phyloP scores from a whole-genome alignment of 148 eudicot genomes.

The Limonium bicolor region DNA sequence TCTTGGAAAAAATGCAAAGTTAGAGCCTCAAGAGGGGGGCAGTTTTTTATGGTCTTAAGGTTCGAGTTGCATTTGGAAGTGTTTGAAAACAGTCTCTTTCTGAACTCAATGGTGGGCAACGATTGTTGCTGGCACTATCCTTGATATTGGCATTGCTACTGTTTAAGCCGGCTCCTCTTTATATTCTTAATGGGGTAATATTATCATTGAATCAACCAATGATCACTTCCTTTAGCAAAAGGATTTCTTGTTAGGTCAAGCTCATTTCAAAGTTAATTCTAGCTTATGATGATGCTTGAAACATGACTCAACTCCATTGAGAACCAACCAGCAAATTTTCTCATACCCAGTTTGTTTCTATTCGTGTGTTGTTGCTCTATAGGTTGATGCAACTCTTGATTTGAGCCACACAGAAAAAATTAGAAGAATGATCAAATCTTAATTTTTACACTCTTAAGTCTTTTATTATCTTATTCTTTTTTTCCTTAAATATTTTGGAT shows the following conservation, averaged over 20 bases:
- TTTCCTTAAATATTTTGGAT: too few relatives aligned
- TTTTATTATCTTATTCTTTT: background rate
- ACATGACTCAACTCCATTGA: too few relatives aligned
- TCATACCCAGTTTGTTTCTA: too few relatives aligned
- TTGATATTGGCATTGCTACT: too few relatives aligned
- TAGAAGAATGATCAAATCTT: constrained; percentile 88
- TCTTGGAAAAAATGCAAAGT: constrained; percentile 90
- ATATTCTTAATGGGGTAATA: constrained; percentile 90
- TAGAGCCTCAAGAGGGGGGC: constrained; percentile 86
- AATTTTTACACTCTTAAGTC: constrained; percentile 92
- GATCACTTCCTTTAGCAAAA: too few relatives aligned
- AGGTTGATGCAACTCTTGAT: constrained; percentile 99
- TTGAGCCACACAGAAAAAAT: constrained; percentile 95
- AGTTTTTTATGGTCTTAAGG: constrained; percentile 94
- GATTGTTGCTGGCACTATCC: constrained; percentile 81
- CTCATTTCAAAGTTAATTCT: too few relatives aligned
- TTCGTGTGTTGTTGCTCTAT: constrained; percentile 9
- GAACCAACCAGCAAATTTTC: too few relatives aligned
- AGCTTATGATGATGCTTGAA: too few relatives aligned
- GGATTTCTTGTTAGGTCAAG: too few relatives aligned
- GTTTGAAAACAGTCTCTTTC: constrained; percentile 95
- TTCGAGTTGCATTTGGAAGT: constrained; percentile 89
- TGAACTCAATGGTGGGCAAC: constrained; percentile 90
- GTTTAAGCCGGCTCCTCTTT: constrained; percentile 95
- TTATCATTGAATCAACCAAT: too few relatives aligned